These are phyloP conservation scores for Citrus sp. DNA, from an alignment of 345 rosid genomes.

Conservation along the genomic window DNA sequence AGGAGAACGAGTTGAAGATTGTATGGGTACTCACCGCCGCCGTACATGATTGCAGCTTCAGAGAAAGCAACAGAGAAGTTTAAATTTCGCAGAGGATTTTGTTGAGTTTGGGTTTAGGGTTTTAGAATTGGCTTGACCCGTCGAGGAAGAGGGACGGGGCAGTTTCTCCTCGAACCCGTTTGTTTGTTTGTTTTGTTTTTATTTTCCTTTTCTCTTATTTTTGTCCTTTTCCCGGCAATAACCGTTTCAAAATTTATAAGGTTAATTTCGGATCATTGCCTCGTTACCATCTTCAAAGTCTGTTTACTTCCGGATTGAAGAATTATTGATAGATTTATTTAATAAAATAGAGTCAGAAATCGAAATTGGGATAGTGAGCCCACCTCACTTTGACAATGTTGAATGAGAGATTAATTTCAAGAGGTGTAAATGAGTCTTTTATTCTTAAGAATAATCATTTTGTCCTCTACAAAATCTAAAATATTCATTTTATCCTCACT, in stretches of 20 bases:
- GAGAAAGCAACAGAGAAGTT: not conserved
- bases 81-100: conserved; percentile 9
- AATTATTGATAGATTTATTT: no score
- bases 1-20: not conserved
- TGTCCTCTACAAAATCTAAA: no score
- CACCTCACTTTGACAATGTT: fast-evolving
- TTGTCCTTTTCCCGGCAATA: not conserved
- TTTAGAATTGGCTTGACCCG: not conserved
- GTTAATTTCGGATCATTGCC: not conserved
- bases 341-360: no score
- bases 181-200: not conserved
- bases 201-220: not conserved
- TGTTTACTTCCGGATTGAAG: no score
- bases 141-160: not conserved
- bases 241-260: not conserved
- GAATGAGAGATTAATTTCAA: no score
- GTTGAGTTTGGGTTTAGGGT: not conserved
- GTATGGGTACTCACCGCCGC: conserved; percentile 68
- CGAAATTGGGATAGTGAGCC: fast-evolving
- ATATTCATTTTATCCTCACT: no score
- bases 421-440: no score
- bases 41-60: conserved; percentile 61
- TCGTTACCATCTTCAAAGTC: no score
- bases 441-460: fast-evolving
- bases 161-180: not conserved